Evolutionary conservation across 108 stramenopile species (phyloP).

Genomic region (Cyclotella sp.): DNA sequence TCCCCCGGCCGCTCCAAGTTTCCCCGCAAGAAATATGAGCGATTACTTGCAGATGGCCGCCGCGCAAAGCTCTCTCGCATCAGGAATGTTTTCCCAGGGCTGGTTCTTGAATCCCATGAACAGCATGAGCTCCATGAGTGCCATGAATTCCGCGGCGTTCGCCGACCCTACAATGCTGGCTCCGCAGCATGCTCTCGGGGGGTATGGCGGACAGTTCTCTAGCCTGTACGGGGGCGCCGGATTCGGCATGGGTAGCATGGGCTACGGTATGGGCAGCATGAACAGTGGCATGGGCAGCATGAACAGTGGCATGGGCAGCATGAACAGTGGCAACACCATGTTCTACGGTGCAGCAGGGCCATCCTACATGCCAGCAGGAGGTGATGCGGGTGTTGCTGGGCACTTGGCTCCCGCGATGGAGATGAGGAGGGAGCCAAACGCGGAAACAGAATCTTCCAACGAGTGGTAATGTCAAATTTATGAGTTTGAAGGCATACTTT

Average conservation of each 20-base stretch:
- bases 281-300: neutral
- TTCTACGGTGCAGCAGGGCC: no score
- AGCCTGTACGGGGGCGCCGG: neutral
- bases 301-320: no score
- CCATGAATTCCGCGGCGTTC: neutral
- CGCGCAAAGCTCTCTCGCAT: neutral
- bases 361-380: no score
- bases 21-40: neutral
- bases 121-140: neutral
- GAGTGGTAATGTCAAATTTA: no score
- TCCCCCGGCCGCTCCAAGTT: neutral
- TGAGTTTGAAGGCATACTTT: no score
- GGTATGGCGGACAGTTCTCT: neutral
- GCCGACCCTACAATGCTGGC: neutral
- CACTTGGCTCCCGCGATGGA: no score
- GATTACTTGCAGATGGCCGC: neutral
- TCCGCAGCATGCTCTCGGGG: neutral
- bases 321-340: no score
- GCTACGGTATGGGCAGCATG: neutral
- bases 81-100: neutral
- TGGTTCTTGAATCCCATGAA: neutral
- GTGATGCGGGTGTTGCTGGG: no score
- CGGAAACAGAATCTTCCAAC: no score
- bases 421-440: no score
- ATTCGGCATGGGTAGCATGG: neutral